Conservation (phyloP, 805 yeast genomes). For the Sugiyamaella chiloensis region DNA sequence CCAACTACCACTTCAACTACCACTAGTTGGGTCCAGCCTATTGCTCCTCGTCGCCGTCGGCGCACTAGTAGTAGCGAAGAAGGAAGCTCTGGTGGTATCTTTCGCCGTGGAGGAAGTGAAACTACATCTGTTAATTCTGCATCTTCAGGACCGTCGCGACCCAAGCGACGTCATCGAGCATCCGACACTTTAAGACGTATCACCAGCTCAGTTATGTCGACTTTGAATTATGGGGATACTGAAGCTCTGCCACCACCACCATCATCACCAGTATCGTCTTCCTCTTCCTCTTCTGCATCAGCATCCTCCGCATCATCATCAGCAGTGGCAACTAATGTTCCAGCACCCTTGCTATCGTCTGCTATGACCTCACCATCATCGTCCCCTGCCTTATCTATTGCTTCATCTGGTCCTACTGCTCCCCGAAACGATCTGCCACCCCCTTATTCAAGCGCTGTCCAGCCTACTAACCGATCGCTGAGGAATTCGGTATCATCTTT, state of each 20-base stretch:
- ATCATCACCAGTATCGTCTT: not conserved
- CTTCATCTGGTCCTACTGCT: not conserved
- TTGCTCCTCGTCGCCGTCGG: slow-evolving; percentile 4
- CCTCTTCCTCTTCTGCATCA: not conserved
- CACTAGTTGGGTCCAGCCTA: not conserved
- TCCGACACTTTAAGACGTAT: slow-evolving; percentile 9
- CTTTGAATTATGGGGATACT: not conserved
- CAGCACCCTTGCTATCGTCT: not conserved
- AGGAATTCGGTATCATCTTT: not conserved
- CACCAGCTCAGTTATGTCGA: slow-evolving; percentile 10
- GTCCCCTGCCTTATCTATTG: not conserved
- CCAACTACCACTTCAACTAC: not conserved
- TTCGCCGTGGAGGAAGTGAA: not conserved
- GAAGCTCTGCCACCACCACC: slow-evolving; percentile 1
- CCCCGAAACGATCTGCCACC: not conserved
- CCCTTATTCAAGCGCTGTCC: too few relatives aligned
- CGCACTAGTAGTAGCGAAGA: slow-evolving; percentile 6
- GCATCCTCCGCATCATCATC: too few relatives aligned
- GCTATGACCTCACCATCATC: not conserved
- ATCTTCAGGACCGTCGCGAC: slow-evolving; percentile 3
- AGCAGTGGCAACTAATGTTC: not conserved
- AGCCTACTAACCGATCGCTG: too few relatives aligned
- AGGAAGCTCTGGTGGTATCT: not conserved
- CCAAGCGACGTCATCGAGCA: slow-evolving; percentile 12
- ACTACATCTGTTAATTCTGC: not conserved